A percentile compares a stretch with the other conserved stretches of the same genome.
phyloP scores from a whole-genome alignment of 108 stramenopile species.

The Licmophora abbreviata region DNA sequence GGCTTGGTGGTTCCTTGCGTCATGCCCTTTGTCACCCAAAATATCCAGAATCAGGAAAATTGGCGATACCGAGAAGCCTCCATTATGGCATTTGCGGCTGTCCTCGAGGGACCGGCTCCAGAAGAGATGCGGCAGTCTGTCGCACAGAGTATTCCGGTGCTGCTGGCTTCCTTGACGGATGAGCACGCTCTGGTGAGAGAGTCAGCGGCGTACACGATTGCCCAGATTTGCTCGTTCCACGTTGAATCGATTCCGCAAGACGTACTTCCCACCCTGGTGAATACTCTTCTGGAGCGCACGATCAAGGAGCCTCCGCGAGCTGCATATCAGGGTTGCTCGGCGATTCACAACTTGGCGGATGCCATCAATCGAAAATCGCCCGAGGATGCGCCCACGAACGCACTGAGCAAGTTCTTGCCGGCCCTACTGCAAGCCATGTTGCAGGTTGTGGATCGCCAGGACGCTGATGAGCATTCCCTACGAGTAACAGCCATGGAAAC shows the following conservation, averaged over 20 bases:
- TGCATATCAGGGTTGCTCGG: constrained; percentile 82
- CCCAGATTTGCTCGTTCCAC: constrained; percentile 87
- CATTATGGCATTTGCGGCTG: constrained; percentile 88
- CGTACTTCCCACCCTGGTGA: constrained; percentile 69
- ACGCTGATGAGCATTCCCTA: constrained; percentile 73
- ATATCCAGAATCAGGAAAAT: constrained; percentile 71
- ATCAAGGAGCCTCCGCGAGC: constrained; percentile 72
- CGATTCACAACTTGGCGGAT: constrained; percentile 85
- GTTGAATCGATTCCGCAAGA: constrained; percentile 66
- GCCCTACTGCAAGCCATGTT: constrained; percentile 72
- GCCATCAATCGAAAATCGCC: constrained; percentile 50
- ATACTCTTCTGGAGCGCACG: constrained; percentile 58
- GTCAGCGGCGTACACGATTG: constrained; percentile 87
- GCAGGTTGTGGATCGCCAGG: constrained; percentile 73
- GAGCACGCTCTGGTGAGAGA: constrained; percentile 80
- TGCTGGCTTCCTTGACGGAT: constrained; percentile 72
- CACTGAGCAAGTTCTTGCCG: constrained; percentile 68
- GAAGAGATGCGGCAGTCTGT: constrained; percentile 74
- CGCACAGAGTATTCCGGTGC: constrained; percentile 75
- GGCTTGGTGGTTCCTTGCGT: constrained; percentile 72
- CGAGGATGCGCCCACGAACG: constrained; percentile 60
- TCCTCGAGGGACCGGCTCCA: constrained; percentile 79
- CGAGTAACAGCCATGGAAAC: constrained; percentile 82
- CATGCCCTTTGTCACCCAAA: constrained; percentile 83
- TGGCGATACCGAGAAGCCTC: constrained; percentile 92